phyloP scores from a whole-genome alignment of 192 early-diverging fungal species.

The Chytriomyces confervae region DNA sequence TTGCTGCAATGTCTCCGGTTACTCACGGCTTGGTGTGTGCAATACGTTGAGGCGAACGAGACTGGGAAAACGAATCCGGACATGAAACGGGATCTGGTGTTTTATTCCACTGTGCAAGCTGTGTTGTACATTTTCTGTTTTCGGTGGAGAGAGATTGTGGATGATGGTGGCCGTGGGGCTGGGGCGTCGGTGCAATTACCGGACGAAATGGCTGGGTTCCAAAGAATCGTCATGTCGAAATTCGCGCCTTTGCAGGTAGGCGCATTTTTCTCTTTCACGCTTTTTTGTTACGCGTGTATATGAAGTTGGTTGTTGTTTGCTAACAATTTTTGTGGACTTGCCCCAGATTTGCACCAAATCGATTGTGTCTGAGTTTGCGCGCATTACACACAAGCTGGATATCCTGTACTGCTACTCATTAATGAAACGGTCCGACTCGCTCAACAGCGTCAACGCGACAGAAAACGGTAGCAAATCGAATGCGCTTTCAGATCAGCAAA shows the following conservation, averaged over 20 bases:
- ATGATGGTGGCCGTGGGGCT: neutral
- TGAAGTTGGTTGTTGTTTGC: slow-evolving; percentile 14
- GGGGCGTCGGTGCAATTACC: slow-evolving; percentile 43
- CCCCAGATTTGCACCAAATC: slow-evolving; percentile 69
- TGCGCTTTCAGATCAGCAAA: neutral
- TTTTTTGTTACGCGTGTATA: too few relatives aligned
- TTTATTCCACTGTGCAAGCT: slow-evolving; percentile 86
- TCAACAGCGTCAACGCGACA: neutral
- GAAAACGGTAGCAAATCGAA: neutral
- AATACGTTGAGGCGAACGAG: slow-evolving; percentile 63
- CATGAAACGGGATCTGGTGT: slow-evolving; percentile 72
- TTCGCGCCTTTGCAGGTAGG: slow-evolving; percentile 83
- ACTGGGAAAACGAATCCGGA: slow-evolving; percentile 43
- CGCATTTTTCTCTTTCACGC: too few relatives aligned
- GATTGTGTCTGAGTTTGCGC: slow-evolving; percentile 86
- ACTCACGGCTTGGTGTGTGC: slow-evolving; percentile 66
- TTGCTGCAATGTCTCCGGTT: slow-evolving; percentile 71
- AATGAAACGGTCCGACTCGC: slow-evolving; percentile 54
- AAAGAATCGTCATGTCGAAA: slow-evolving; percentile 76
- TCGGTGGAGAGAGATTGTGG: slow-evolving; percentile 81
- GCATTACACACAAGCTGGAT: slow-evolving; percentile 72
- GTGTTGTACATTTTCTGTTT: slow-evolving; percentile 93
- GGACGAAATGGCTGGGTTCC: slow-evolving; percentile 62
- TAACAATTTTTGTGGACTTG: too few relatives aligned
- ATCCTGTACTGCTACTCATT: slow-evolving; percentile 87